Base-by-base conservation (phyloP, 2,329 filamentous ascomycete species). In the Colletotrichum viniferum region DNA sequence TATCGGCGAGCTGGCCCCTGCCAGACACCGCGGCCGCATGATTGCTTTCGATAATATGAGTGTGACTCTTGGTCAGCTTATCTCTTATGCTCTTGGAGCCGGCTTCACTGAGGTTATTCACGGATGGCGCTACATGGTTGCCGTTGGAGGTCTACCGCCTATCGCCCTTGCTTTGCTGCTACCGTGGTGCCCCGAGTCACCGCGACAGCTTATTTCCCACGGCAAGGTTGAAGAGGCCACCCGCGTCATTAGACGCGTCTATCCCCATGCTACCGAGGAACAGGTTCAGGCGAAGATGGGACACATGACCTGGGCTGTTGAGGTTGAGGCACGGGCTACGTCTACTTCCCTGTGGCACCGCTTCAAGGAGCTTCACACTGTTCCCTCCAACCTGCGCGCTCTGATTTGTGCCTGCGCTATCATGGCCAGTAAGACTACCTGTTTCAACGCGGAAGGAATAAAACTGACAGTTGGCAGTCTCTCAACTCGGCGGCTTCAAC, bases 41-140 rank as follows among this genome's bases (percentile, higher is more conserved):
- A 87, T 89, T 78, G 86, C 83, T 0, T 80, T 90, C 48, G 86
- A 89, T 78, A 89, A 89, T 76, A 86, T 89, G 77, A 84, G 81
- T 62, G 85, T 88, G 69, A 87, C 86, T 1, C 81, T 83, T 9
- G 86, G 86, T 2, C 85, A 87, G 36, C 82, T 88, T 14, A 73
- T 87, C 4, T 81, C 82, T 2, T 88, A 87, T 69, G 85, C 83
- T 0, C 78, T 87, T 4, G 86, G 85, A 24, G 85, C 85, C 4
- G 85, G 79, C 0, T 85, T 87, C 43, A 80, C 85, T 1, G 62
- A 85, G 2, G 83, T 88, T 1, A 74, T 81, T 12, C 81, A 85
- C n/a, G 88, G 86, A n/a, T 90, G 88, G 88, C 79, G 88, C 69
- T 87, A 85, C 55, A 89, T 89, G 84, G 87, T 89, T 4, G 88